Conservation (phyloP, 257 asterid genomes). For the Gynochthodes officinalis region DNA sequence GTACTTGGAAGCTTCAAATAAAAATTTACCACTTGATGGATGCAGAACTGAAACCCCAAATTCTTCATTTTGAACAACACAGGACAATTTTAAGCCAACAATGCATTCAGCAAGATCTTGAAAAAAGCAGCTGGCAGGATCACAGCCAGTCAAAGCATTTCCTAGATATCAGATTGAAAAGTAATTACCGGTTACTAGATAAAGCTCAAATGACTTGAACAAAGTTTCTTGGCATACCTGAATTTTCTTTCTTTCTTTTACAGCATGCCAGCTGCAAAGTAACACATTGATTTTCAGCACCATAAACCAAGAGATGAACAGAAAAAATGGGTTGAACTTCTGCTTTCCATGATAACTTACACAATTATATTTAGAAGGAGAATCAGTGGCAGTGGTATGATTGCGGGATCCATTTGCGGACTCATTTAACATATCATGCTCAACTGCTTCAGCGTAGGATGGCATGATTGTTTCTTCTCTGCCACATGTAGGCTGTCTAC, state of each 20-base stretch:
- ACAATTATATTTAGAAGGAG: slow-evolving; percentile 30
- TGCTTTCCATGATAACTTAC: slow-evolving; percentile 22
- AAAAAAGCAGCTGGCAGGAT: slow-evolving; percentile 56
- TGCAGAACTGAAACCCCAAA: slow-evolving; percentile 46
- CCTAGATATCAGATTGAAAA: slow-evolving; percentile 30
- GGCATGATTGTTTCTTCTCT: slow-evolving; percentile 10
- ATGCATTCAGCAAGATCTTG: slow-evolving; percentile 65
- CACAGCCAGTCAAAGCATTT: slow-evolving; percentile 36
- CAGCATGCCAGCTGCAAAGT: slow-evolving; percentile 68
- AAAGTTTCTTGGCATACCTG: too few relatives aligned
- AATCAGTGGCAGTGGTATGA: slow-evolving; percentile 19
- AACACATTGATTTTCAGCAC: not conserved
- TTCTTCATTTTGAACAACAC: slow-evolving; percentile 45
- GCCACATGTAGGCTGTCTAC: slow-evolving; percentile 19
- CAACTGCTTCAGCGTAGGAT: slow-evolving; percentile 12
- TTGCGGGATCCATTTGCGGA: slow-evolving; percentile 16
- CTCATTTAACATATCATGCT: slow-evolving; percentile 7
- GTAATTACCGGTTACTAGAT: too few relatives aligned
- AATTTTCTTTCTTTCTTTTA: slow-evolving; percentile 36
- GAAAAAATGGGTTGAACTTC: not conserved
- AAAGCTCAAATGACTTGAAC: too few relatives aligned
- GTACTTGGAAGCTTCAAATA: slow-evolving; percentile 4
- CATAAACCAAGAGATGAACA: not conserved
- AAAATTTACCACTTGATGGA: slow-evolving; percentile 72
- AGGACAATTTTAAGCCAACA: slow-evolving; percentile 60